Evolutionary conservation across 1,284 basidiomycete genomes (phyloP), one percentile per base, ranked within the genome.

Genomic region (Ganoderma lingzhi): DNA sequence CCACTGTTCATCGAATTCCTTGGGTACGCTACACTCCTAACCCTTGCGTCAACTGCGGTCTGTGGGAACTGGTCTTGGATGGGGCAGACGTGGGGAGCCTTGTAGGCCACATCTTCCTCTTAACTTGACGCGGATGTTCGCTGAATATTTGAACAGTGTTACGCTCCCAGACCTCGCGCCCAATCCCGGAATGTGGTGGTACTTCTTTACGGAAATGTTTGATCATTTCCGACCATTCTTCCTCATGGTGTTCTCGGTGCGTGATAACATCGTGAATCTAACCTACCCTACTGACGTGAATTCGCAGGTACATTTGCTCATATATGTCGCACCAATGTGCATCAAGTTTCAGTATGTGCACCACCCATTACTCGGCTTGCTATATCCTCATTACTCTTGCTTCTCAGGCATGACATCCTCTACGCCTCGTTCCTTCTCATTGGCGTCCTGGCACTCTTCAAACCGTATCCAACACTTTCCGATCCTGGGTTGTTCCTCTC

Each of bases 151-250:
- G 62, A 28, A n/a, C 5, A 82, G 81, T 28, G 66, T 83, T 28
- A 71, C 76, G 5, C 88, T 96, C 8, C 92, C 93, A 3, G 96
- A 97, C 78, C 81, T 99, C 66, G 96, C 95, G 6, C 98, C 98
- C 0, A 98, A 97, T 76, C 90, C 95, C 9, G 97, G 97, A 3
- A 83, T 99, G 48, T 96, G 95, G 92, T 99, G 98, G 98, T 99
- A 99, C 82, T 99, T 99, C 83, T 98, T 99, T 82, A 98, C 96
- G 15, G 97, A 99, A 80, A 99, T 99, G 93, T 99, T 99, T 76
- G 96, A 98, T 78, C 95, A 99, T 80, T 99, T 99, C 84, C 86
- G 97, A 41, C 88, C 92, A 2, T 99, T 99, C 83, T 99, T 98
- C 85, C 84, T 98, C 23, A 93, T 97, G 84, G 94, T 95, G n/a